phyloP scores from a whole-genome alignment of 1,139 yeast species.

The Ogataea hybrid region DNA sequence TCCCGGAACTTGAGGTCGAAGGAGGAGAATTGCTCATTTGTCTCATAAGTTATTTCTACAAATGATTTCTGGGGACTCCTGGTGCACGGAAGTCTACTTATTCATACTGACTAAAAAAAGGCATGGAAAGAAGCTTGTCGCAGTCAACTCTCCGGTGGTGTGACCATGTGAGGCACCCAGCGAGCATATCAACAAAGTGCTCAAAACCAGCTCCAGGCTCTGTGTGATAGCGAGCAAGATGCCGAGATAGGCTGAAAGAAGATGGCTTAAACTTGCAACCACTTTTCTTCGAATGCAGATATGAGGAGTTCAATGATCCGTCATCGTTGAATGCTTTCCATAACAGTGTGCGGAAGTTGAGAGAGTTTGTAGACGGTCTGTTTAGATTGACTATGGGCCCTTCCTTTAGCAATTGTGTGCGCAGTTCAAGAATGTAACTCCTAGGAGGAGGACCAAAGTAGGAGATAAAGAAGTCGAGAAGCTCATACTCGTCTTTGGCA shows the following conservation, averaged over 20 bases:
- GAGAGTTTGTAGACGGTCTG: neutral
- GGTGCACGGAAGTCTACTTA: neutral
- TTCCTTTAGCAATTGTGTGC: slow-evolving; percentile 30
- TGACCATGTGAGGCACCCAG: slow-evolving; percentile 27
- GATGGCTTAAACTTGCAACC: slow-evolving; percentile 18
- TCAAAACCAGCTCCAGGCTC: slow-evolving; percentile 5
- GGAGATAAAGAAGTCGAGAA: slow-evolving; percentile 57
- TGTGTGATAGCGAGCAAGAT: slow-evolving; percentile 6
- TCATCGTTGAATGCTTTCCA: slow-evolving; percentile 30
- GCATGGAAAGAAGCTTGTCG: slow-evolving; percentile 11
- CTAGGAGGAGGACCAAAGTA: slow-evolving; percentile 63
- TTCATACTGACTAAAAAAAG: slow-evolving; percentile 13
- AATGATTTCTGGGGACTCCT: slow-evolving; percentile 4
- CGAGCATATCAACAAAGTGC: slow-evolving; percentile 18
- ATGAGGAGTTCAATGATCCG: slow-evolving; percentile 22
- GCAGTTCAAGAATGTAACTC: slow-evolving; percentile 37
- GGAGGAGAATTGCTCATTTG: slow-evolving; percentile 9
- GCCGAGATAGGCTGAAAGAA: slow-evolving; percentile 18
- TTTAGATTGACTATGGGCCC: slow-evolving; percentile 32
- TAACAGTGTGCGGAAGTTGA: slow-evolving; percentile 23
- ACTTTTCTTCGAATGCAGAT: slow-evolving; percentile 16
- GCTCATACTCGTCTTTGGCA: slow-evolving; percentile 68
- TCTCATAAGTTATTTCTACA: neutral
- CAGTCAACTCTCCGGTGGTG: slow-evolving; percentile 19
- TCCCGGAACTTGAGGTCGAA: slow-evolving; percentile 11